Evolutionary conservation across 2,329 filamentous ascomycete species (phyloP).

Genomic region (Aspergillus persii): DNA sequence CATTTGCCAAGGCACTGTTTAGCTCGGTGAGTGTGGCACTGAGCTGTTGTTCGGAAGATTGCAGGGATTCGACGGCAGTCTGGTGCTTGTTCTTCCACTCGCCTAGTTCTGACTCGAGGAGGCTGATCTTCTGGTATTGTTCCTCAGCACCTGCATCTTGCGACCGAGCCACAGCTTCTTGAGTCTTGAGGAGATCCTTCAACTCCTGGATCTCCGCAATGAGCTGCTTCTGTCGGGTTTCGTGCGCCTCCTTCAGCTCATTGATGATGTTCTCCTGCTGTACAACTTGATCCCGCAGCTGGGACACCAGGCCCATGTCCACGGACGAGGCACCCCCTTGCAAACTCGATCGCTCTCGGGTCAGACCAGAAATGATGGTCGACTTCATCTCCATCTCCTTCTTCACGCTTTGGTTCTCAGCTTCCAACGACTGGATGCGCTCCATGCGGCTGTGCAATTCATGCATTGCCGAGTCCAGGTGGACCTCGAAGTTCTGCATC

Average conservation of each 20-base stretch:
- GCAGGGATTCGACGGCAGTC: slow-evolving; percentile 66
- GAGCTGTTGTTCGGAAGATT: slow-evolving; percentile 70
- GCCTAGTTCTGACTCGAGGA: slow-evolving; percentile 69
- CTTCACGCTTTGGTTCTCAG: slow-evolving; percentile 75
- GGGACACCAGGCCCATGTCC: slow-evolving; percentile 86
- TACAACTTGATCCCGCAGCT: slow-evolving; percentile 82
- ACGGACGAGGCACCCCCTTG: slow-evolving; percentile 70
- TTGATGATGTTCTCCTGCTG: slow-evolving; percentile 80
- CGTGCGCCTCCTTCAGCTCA: slow-evolving; percentile 69
- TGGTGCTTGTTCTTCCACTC: slow-evolving; percentile 76
- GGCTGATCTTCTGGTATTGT: slow-evolving; percentile 59
- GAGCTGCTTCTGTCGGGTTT: slow-evolving; percentile 72
- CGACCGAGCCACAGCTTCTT: slow-evolving; percentile 36
- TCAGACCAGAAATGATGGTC: slow-evolving; percentile 90
- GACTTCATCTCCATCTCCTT: slow-evolving; percentile 98
- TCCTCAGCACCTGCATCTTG: slow-evolving; percentile 34
- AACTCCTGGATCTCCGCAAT: slow-evolving; percentile 68
- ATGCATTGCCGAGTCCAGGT: slow-evolving; percentile 87
- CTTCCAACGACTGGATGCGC: slow-evolving; percentile 84
- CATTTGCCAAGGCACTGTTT: slow-evolving; percentile 61
- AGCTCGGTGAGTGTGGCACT: slow-evolving; percentile 70
- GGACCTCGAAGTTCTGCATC: slow-evolving; percentile 89
- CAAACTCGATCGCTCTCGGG: slow-evolving; percentile 86
- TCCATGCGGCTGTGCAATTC: slow-evolving; percentile 85
- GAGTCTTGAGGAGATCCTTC: slow-evolving; percentile 52